Evolutionary conservation across 345 rosid genomes (phyloP), one percentile per base, ranked within the genome.

Genomic region (Trapa incisa): DNA sequence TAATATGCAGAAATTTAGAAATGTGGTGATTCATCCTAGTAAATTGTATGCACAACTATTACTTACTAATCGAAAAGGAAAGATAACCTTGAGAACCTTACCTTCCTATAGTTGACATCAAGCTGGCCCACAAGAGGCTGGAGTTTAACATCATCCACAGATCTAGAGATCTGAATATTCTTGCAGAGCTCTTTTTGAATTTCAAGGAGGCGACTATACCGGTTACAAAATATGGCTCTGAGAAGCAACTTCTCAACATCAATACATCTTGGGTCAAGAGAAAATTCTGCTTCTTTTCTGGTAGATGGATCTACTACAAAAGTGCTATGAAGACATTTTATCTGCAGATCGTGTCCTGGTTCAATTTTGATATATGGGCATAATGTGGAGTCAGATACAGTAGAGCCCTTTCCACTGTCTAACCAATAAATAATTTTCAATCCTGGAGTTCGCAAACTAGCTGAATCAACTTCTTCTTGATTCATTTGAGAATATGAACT

Each of bases 181-280:
- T 81, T 95, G 69, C 69, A 77, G 74, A 95, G 78, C 75, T 91
- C 97, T 74, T 85, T 95, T 80, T 91, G 96, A 77, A 91, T 89
- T 83, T 89, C 96, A 73, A 91, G 92, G 71, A 95, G 84, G 41
- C 94, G 92, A 60, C 97, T 91, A 75, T 89, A 89, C 80, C 85
- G 87, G 75, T 91, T 82, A 80, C 97, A 95, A 35, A 78, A 79
- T 74, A 95, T 95, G 70, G 96, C 94, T 80, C 96, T 86, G 61
- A 87, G 83, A 67, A 91, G 82, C 82, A 95, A 73, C 78, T 84
- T 87, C 84, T 91, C 99, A 54, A 85, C 96, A 75, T 91, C 93
- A 76, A 91, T 89, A 79, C 92, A 89, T 76, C 93, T 83, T 70
- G 86, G 93, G 68, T 86, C 80, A 70, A 95, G 89, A 65, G 80